Evolutionary conservation across 2,329 filamentous ascomycete genomes (phyloP), one percentile per base, ranked within the genome.

Genomic region (Cladobotryum protrusum): DNA sequence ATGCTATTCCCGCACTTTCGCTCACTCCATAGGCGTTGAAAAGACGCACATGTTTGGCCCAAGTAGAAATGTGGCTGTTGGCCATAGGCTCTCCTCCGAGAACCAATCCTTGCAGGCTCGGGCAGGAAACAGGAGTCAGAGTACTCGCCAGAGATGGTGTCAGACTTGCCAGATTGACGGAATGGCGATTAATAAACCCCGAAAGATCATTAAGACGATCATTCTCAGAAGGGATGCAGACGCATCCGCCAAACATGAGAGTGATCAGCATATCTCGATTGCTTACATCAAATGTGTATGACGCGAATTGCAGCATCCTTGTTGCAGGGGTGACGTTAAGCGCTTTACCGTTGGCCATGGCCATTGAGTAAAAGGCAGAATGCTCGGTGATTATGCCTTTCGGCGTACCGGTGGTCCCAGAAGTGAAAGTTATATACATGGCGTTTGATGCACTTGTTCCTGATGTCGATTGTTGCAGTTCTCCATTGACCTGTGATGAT

Each of bases 371-470:
- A 24, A 24, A 24, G 20, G 20, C 20, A 24, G 20, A 24, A 24
- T 24, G 20, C 20, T 24, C 20, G 20, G 20, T 24, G 7, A 24
- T 24, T 24, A 95, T 85, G 3, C 88, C 87, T 61, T 95, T 95
- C 0, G 88, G 89, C 1, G 72, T 73, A 0, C 88, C 89, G 1
- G 89, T 95, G 40, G 85, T 92, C 3, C 89, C 89, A 24, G 86
- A 89, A 0, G 88, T 95, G 63, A 87, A 95, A 1, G 95, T 83
- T 15, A 86, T 79, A 61, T 93, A 95, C 5, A 87, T 83, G 2
- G 87, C 62, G 14, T 81, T 70, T 1, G 74, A 70, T 7, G 20
- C 7, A 7, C 20, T 24, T 24, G 20, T 24, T 24, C 20, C 7
- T 24, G 20, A 24, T 24, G 20, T 24, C 20, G 20, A 24, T 7